Percentiles rank a stretch among this genome's conserved stretches.
These are phyloP conservation scores for Penicillium fimorum DNA, from an alignment of 495 filamentous ascomycete genomes.

Conservation along the genomic window DNA sequence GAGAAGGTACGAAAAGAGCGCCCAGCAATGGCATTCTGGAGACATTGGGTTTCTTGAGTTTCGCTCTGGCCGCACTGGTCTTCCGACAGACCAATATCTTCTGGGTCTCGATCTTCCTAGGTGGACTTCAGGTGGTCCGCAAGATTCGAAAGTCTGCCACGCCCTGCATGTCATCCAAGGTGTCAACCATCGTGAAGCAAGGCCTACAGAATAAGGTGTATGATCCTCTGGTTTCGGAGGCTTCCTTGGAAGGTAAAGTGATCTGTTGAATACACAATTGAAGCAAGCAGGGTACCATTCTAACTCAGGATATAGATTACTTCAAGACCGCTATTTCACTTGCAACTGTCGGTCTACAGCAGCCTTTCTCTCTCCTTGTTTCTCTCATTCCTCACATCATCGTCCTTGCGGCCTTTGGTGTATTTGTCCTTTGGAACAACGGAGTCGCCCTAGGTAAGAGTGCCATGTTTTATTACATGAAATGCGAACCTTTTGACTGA, in stretches of 20 bases:
- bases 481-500: constrained; percentile 14
- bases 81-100: constrained; percentile 96
- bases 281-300: constrained; percentile 3
- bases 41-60: constrained; percentile 45
- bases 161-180: constrained; percentile 21
- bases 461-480: constrained; percentile 1
- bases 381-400: constrained; percentile 64
- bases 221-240: constrained; percentile 58
- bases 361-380: constrained; percentile 46
- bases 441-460: constrained; percentile 80
- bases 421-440: constrained; percentile 81
- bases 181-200: constrained; percentile 28
- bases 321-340: constrained; percentile 59
- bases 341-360: constrained; percentile 52
- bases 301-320: constrained; percentile 52
- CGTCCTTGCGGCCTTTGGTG: constrained; percentile 65
- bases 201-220: constrained; percentile 58
- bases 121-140: constrained; percentile 66
- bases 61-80: constrained; percentile 61
- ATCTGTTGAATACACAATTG: neutral
- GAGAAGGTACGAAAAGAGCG: constrained; percentile 5
- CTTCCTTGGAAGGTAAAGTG: constrained; percentile 55
- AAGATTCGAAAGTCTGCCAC: constrained; percentile 32
- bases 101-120: constrained; percentile 86
- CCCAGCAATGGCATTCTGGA: constrained; percentile 10